Percentiles rank a stretch among this genome's conserved stretches.
Conservation (phyloP, 805 yeast species). For the Saccharomycopsis babjevae region DNA sequence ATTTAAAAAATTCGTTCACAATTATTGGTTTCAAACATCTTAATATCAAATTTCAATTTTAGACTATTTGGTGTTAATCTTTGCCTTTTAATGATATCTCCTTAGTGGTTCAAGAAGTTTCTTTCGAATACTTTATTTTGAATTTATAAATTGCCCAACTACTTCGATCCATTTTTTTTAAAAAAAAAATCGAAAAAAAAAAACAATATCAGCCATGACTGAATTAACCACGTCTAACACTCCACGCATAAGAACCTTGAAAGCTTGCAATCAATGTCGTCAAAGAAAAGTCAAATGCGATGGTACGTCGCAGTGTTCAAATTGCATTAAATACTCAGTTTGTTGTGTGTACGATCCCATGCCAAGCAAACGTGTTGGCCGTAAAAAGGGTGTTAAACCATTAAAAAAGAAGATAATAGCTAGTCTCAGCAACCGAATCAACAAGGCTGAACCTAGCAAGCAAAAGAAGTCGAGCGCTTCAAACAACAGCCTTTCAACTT, state of each 20-base stretch:
- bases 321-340: slow-evolving; percentile 7
- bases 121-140: too few species aligned
- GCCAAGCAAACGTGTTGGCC: neutral
- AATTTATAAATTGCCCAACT: too few species aligned
- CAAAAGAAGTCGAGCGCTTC: too few species aligned
- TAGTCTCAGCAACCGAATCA: neutral
- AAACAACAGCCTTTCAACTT: neutral
- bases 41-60: too few species aligned
- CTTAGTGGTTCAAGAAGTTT: too few species aligned
- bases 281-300: slow-evolving; percentile 17
- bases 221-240: neutral
- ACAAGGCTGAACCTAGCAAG: neutral
- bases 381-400: slow-evolving; percentile 1
- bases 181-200: too few species aligned
- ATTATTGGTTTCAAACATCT: too few species aligned
- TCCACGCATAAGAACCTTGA: slow-evolving; percentile 12
- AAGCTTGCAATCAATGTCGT: slow-evolving; percentile 17
- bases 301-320: slow-evolving; percentile 10
- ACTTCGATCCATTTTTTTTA: too few species aligned
- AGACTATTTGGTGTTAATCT: too few species aligned
- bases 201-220: neutral
- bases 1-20: too few species aligned
- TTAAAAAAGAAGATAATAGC: neutral
- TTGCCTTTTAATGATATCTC: too few species aligned
- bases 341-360: slow-evolving; percentile 6